These are phyloP conservation scores for Pyronema omphalodes DNA, from an alignment of 495 filamentous ascomycete species.

Conservation along the genomic window DNA sequence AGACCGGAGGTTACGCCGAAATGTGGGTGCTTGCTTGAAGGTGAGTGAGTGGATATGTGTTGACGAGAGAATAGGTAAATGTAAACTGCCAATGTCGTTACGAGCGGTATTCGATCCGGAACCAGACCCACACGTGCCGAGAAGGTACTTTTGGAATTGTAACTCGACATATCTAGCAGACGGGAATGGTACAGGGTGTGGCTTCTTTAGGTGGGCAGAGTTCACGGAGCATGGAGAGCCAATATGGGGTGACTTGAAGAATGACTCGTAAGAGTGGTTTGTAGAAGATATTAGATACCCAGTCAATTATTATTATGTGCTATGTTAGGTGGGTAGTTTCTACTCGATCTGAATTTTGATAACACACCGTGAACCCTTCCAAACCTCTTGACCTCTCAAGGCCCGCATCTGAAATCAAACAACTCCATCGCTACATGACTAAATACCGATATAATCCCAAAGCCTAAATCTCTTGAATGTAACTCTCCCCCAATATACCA, in stretches of 20 bases:
- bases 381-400: too few species aligned
- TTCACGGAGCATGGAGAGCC: constrained; percentile 80
- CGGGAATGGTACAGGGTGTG: constrained; percentile 37
- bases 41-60: constrained; percentile 25
- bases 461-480: too few species aligned
- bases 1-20: constrained; percentile 50
- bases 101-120: constrained; percentile 37
- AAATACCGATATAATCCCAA: too few species aligned
- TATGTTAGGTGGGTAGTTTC: too few species aligned
- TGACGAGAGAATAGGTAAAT: constrained; percentile 32
- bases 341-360: too few species aligned
- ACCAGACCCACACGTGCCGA: constrained; percentile 48
- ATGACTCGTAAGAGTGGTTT: too few species aligned
- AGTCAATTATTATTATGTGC: too few species aligned
- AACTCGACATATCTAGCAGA: constrained; percentile 57
- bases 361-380: too few species aligned
- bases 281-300: too few species aligned
- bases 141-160: constrained; percentile 91
- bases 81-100: constrained; percentile 51
- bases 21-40: constrained; percentile 22
- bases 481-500: too few species aligned
- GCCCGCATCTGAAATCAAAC: too few species aligned
- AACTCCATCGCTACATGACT: too few species aligned
- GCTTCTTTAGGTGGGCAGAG: constrained; percentile 74
- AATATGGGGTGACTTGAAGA: constrained; percentile 31